phyloP scores from a whole-genome alignment of 805 yeast species.

The Cephaloascus fragrans region DNA sequence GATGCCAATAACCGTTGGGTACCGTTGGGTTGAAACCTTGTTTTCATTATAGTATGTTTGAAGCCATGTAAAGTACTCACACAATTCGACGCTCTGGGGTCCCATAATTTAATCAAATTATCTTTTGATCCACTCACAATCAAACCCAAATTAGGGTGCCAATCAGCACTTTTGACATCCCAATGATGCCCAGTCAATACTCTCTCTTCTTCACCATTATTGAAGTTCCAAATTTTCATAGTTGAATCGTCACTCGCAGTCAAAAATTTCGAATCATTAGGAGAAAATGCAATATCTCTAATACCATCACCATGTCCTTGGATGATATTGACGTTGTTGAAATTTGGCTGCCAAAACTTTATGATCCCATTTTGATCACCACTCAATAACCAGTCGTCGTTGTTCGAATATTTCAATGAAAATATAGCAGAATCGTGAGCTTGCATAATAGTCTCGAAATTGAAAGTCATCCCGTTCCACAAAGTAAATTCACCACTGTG shows the following conservation, averaged over 20 bases:
- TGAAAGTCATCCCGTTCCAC: conserved; percentile 94
- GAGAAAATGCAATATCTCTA: conserved; percentile 81
- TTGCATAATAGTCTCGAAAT: conserved; percentile 95
- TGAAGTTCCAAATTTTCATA: conserved; percentile 90
- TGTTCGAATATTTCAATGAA: conserved; percentile 71
- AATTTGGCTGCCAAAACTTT: conserved; percentile 97
- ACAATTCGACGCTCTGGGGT: conserved; percentile 73
- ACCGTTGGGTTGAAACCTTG: conserved; percentile 79
- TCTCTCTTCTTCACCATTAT: conserved; percentile 76
- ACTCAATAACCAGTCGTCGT: conserved; percentile 89
- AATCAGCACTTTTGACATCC: conserved; percentile 96
- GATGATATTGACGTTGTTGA: conserved; percentile 84
- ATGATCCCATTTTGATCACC: conserved; percentile 90
- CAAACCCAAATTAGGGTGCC: conserved; percentile 88
- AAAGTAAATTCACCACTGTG: conserved; percentile 93
- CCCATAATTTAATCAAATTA: conserved; percentile 90
- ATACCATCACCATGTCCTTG: conserved; percentile 74
- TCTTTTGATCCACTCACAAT: conserved; percentile 93
- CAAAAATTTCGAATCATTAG: conserved; percentile 85
- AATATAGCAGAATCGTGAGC: conserved; percentile 92
- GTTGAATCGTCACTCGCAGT: conserved; percentile 90
- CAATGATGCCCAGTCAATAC: conserved; percentile 88
- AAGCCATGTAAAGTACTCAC: conserved; percentile 81
- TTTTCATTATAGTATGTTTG: conserved; percentile 86
- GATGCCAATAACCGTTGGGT: conserved; percentile 68